Base-by-base conservation (phyloP, 1,284 basidiomycete genomes). In the Quambalaria eucalypti region DNA sequence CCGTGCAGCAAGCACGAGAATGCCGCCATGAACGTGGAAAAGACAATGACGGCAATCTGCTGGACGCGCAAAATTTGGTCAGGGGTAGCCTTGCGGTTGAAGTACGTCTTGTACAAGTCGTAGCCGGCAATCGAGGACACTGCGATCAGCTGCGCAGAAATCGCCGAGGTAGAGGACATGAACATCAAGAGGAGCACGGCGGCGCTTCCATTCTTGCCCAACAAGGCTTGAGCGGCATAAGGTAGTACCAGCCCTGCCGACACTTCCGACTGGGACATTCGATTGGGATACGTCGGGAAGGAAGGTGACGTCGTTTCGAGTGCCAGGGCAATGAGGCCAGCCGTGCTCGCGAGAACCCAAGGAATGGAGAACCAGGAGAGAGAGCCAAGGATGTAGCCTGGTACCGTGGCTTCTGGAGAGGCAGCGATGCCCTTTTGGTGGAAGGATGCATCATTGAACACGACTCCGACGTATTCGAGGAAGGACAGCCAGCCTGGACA, bases 91-190 rank as follows among this genome's bases (percentile, higher is more conserved):
- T 48, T 53, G 2, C 56, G 60, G 21, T 61, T 56, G 57, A 69
- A 60, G 52, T 70, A 70, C 26, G 64, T 47, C 55, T 60, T 63
- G 58, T 59, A 59, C 40, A 70, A 50, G 53, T 68, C 66, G 55
- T 66, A 68, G 5, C 66, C 59, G 2, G 58, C 52, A 4, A 67
- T 59, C 26, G 60, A 65, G 1, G 61, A 62, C 6, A 69, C 65
- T n/a, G 64, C 63, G 19, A 68, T 55, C 48, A 65, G 52, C 53
- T 68, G 63, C 2, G 65, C 65, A 1, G 62, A 67, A 33, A 68
- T 65, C 12, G 73, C 69, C 1, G 65, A 68, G 1, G 71, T 72
- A 52, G 61, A 67, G 33, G 54, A 57, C 69, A 72, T 72, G 58
- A 68, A 69, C 68, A 66, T 68, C 28, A 68, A 60, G 10, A 68